Percentiles rank a stretch among this genome's conserved stretches.
Conservation (phyloP, 2,329 filamentous ascomycete species). For the Coniochaeta prunicola region DNA sequence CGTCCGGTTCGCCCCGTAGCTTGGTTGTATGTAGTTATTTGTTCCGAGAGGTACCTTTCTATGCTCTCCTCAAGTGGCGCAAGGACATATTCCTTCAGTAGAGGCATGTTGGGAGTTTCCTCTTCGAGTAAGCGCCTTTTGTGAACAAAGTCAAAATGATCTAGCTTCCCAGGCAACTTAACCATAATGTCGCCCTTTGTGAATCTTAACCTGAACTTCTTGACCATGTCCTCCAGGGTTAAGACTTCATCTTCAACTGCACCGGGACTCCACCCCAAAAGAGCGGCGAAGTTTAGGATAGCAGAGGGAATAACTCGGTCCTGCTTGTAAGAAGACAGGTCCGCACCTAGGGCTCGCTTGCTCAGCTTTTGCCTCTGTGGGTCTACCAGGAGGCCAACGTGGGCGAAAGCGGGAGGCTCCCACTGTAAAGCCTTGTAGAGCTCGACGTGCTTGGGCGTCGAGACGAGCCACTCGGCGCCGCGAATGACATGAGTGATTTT, state of each 20-base stretch:
- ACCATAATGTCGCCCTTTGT: conserved; percentile 87
- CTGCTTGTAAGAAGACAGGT: conserved; percentile 41
- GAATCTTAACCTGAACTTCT: conserved; percentile 78
- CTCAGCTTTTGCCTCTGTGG: conserved; percentile 69
- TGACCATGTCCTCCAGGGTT: conserved; percentile 61
- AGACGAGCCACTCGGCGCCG: conserved; percentile 92
- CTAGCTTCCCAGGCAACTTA: conserved; percentile 64
- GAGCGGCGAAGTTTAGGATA: conserved; percentile 71
- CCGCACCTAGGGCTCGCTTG: conserved; percentile 64
- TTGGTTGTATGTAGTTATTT: neutral
- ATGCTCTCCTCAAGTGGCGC: conserved; percentile 11
- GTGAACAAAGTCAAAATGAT: conserved; percentile 58
- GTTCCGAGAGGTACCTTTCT: neutral
- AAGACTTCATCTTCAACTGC: conserved; percentile 58
- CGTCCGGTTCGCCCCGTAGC: neutral
- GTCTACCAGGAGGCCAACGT: conserved; percentile 69
- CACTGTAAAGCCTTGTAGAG: conserved; percentile 75
- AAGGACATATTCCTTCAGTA: conserved; percentile 11
- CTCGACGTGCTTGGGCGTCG: conserved; percentile 66
- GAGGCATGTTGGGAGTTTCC: conserved; percentile 2
- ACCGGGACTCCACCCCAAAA: conserved; percentile 76
- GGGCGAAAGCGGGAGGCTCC: conserved; percentile 68
- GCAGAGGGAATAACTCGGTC: conserved; percentile 39
- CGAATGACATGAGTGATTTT: conserved; percentile 91
- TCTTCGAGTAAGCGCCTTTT: conserved; percentile 10